A percentile compares a stretch with the other conserved stretches of the same genome.
These are phyloP conservation scores for Diutina sp. DNA, from an alignment of 1,139 yeast genomes.

Conservation along the genomic window DNA sequence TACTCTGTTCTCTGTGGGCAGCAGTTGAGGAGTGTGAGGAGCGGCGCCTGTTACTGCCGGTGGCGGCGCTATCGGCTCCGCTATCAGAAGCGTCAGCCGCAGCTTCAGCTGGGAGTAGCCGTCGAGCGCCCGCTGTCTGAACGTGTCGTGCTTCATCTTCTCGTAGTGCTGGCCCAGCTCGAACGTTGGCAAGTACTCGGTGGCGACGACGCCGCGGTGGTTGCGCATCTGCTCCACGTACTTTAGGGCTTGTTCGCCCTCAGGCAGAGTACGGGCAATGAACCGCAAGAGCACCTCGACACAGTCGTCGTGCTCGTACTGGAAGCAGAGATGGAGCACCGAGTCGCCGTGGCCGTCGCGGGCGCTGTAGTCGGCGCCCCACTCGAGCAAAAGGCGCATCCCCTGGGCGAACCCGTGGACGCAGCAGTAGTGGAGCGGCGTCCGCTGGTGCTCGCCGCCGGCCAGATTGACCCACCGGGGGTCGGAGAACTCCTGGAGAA, in stretches of 20 bases:
- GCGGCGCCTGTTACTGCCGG: not conserved
- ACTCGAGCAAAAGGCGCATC: constrained; percentile 54
- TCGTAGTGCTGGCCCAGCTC: constrained; percentile 4
- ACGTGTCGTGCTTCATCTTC: constrained; percentile 1
- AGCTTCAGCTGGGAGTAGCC: constrained; percentile 1
- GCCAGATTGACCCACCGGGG: constrained; percentile 41
- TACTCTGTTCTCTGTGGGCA: constrained; percentile 2
- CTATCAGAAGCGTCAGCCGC: not conserved
- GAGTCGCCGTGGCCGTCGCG: constrained; percentile 60
- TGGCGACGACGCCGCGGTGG: constrained; percentile 56
- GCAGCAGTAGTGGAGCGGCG: constrained; percentile 71
- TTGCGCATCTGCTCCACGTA: constrained; percentile 19
- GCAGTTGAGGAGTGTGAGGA: constrained; percentile 3
- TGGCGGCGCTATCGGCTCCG: not conserved
- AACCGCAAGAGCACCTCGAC: constrained; percentile 42
- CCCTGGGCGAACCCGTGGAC: constrained; percentile 58
- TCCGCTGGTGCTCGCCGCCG: constrained; percentile 42
- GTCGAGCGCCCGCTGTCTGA: not conserved
- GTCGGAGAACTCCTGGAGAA: constrained; percentile 70
- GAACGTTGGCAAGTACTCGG: constrained; percentile 30
- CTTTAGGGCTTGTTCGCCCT: not conserved
- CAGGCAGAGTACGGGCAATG: constrained; percentile 6
- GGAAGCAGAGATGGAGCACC: constrained; percentile 70
- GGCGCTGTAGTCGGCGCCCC: constrained; percentile 63
- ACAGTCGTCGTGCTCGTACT: constrained; percentile 59